phyloP scores from a whole-genome alignment of 2,329 filamentous ascomycete genomes.

The Nectriaceae sp. region DNA sequence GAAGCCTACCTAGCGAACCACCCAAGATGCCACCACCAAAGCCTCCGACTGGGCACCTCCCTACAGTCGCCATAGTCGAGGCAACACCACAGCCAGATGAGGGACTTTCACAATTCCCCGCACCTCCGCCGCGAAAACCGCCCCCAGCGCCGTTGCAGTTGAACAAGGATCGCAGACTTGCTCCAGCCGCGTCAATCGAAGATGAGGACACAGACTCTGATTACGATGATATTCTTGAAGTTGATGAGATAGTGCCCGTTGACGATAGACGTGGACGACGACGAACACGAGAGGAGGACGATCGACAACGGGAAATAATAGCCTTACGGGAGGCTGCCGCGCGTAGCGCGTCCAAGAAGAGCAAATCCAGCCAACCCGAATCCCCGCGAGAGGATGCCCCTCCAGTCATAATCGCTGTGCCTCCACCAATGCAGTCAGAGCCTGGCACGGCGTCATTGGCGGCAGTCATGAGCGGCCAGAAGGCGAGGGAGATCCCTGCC shows the following conservation, averaged over 20 bases:
- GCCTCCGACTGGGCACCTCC: conserved; percentile 42
- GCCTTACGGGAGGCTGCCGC: conserved; percentile 67
- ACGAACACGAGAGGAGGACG: conserved; percentile 86
- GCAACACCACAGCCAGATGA: conserved; percentile 48
- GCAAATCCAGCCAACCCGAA: conserved; percentile 45
- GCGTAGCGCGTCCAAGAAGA: conserved; percentile 74
- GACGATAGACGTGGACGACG: conserved; percentile 70
- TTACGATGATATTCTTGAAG: conserved; percentile 76
- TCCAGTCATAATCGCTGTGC: conserved; percentile 38
- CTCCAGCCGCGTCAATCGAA: conserved; percentile 38
- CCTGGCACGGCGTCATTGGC: conserved; percentile 52
- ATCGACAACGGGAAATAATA: conserved; percentile 72
- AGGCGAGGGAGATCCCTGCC: conserved; percentile 36
- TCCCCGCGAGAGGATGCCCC: conserved; percentile 35
- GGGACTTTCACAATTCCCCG: conserved; percentile 52
- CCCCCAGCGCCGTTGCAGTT: conserved; percentile 85
- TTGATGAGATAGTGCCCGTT: conserved; percentile 56
- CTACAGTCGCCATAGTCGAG: conserved; percentile 43
- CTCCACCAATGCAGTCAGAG: conserved; percentile 38
- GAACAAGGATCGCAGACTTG: conserved; percentile 25
- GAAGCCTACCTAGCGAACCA: conserved; percentile 54
- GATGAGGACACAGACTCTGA: conserved; percentile 75
- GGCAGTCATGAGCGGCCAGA: conserved; percentile 48
- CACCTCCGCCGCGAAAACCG: conserved; percentile 72
- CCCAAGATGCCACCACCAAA: conserved; percentile 56